Percentiles rank a stretch among this genome's conserved stretches.
Conservation (phyloP, 2,329 filamentous ascomycete species). For the Cytospora chrysosperma region DNA sequence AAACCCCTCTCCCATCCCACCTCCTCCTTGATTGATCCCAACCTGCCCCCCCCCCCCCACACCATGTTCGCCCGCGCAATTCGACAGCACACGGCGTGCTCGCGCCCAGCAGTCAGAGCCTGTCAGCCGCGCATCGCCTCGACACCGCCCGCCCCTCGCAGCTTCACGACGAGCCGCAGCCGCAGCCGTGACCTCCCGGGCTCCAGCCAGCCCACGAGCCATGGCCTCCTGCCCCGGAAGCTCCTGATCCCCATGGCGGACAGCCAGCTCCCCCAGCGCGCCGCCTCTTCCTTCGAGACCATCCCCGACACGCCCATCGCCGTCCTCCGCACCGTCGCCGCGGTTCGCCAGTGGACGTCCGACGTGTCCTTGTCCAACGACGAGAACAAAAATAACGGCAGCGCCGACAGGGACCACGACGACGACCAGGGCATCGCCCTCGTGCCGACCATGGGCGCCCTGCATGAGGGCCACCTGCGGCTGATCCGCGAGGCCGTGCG, state of each 20-base stretch:
- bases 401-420: slow-evolving; percentile 63
- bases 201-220: not conserved
- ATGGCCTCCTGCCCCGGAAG: not conserved
- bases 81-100: slow-evolving; percentile 7
- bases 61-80: slow-evolving; percentile 21
- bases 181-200: not conserved
- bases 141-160: not conserved
- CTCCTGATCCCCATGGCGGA: slow-evolving; percentile 10
- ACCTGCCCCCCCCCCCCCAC: not conserved
- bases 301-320: slow-evolving; percentile 61
- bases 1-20: not conserved
- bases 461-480: slow-evolving; percentile 88
- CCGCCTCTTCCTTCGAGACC: slow-evolving; percentile 37
- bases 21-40: not conserved
- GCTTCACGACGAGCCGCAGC: not conserved
- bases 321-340: slow-evolving; percentile 72
- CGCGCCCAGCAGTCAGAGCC: slow-evolving; percentile 11
- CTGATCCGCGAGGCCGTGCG: slow-evolving; percentile 77
- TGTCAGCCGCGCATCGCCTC: not conserved
- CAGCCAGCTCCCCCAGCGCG: slow-evolving; percentile 24
- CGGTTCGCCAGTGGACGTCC: slow-evolving; percentile 64
- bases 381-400: slow-evolving; percentile 46
- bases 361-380: slow-evolving; percentile 53
- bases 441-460: slow-evolving; percentile 95
- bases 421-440: slow-evolving; percentile 73